phyloP scores from a whole-genome alignment of 306 rosid genomes.

The Vigna radiata region DNA sequence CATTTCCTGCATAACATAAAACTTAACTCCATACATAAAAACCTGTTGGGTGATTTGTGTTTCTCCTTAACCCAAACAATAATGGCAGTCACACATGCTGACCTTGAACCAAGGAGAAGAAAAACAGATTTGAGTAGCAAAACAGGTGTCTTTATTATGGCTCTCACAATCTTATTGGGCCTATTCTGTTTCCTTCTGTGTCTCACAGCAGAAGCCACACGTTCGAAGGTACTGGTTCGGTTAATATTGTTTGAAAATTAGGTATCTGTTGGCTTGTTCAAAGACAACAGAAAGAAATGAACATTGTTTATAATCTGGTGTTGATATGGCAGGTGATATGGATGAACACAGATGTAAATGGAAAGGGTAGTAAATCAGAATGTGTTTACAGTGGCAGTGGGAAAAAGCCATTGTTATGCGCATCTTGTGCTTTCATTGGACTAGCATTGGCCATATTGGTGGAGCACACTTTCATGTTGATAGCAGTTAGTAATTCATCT shows the following conservation, averaged over 20 bases:
- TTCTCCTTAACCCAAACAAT: conserved; percentile 18
- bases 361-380: conserved; percentile 44
- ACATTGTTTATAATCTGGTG: conserved; percentile 1
- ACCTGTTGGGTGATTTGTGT: conserved; percentile 31
- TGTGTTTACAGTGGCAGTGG: conserved; percentile 76
- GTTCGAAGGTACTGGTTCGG: conserved; percentile 62
- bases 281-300: neutral
- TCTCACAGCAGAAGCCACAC: conserved; percentile 71
- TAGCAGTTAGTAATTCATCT: conserved; percentile 62
- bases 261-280: neutral
- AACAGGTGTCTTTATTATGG: conserved; percentile 50
- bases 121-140: conserved; percentile 60
- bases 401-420: conserved; percentile 61
- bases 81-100: conserved; percentile 81
- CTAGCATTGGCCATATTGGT: conserved; percentile 59
- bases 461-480: conserved; percentile 57
- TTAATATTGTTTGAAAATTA: neutral
- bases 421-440: conserved; percentile 65
- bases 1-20: conserved; percentile 14
- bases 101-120: conserved; percentile 65
- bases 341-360: conserved; percentile 43
- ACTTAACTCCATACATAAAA: neutral
- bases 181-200: conserved; percentile 69
- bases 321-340: conserved; percentile 59
- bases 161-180: conserved; percentile 63